These are phyloP conservation scores for Lactuca sativa DNA, from an alignment of 129 eudicot genomes.

Conservation along the genomic window DNA sequence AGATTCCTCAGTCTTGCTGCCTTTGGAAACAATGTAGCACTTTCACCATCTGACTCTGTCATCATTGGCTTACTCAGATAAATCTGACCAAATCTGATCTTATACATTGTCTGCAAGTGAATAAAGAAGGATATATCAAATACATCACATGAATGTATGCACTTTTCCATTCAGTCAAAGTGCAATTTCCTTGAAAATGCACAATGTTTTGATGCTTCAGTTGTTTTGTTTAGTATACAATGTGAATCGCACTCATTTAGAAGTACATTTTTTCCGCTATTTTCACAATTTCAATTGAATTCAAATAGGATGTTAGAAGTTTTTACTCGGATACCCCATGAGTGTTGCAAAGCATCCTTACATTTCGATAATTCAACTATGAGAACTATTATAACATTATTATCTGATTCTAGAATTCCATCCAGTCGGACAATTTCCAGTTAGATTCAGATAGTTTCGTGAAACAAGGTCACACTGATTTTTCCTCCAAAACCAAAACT, in stretches of 20 bases:
- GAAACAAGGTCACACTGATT: not conserved
- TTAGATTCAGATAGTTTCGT: not conserved
- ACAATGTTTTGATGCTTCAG: not conserved
- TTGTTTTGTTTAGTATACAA: constrained; percentile 4
- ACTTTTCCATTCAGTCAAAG: not conserved
- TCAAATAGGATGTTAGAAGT: not conserved
- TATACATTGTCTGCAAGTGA: constrained; percentile 76
- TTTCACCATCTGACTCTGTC: constrained; percentile 98
- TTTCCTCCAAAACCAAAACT: not conserved
- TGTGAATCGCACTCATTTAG: not conserved
- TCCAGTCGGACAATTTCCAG: constrained; percentile 15
- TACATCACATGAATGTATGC: constrained; percentile 2
- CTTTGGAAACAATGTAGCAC: constrained; percentile 85
- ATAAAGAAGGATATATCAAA: constrained; percentile 14
- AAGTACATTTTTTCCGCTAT: not conserved
- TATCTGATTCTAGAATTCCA: constrained; percentile 15
- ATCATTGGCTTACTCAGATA: constrained; percentile 92
- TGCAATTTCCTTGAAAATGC: not conserved
- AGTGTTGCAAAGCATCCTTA: not conserved
- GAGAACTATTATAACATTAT: not conserved
- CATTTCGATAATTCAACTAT: not conserved
- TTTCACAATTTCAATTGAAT: not conserved
- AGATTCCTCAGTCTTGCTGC: constrained; percentile 93
- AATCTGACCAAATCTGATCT: constrained; percentile 86
- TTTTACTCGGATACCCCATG: not conserved